Conservation (phyloP, 2,329 filamentous ascomycete species). For the Pestalotiopsis sp. region DNA sequence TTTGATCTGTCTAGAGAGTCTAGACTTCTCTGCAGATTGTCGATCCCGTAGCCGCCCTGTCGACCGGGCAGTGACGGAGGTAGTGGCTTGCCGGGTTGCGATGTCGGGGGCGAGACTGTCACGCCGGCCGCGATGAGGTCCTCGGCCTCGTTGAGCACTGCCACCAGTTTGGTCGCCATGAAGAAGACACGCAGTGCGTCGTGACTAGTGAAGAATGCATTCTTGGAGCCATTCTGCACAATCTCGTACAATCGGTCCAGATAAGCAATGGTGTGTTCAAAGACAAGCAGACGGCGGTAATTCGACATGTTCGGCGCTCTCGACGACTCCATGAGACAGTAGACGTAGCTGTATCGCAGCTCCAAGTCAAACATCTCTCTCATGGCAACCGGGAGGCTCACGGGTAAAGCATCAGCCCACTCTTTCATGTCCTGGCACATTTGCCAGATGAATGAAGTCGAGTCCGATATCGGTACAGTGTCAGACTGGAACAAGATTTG, state of each 20-base stretch:
- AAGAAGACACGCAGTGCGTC: constrained; percentile 86
- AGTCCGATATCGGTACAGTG: constrained; percentile 67
- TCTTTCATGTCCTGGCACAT: constrained; percentile 76
- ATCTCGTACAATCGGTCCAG: constrained; percentile 74
- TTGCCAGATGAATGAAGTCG: constrained; percentile 74
- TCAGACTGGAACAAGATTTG: constrained; percentile 84
- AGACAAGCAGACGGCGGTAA: constrained; percentile 79
- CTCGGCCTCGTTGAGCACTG: constrained; percentile 60
- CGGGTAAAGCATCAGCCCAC: constrained; percentile 80
- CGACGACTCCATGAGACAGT: constrained; percentile 82
- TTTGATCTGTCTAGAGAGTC: constrained; percentile 57
- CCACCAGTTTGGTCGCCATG: constrained; percentile 66
- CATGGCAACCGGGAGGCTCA: constrained; percentile 65
- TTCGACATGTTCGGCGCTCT: constrained; percentile 73
- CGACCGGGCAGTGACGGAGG: constrained; percentile 57
- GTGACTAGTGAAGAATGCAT: constrained; percentile 80
- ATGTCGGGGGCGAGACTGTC: constrained; percentile 45
- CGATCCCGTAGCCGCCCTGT: constrained; percentile 41
- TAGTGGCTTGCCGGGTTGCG: constrained; percentile 48
- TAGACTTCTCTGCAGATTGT: constrained; percentile 60
- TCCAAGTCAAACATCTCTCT: constrained; percentile 85
- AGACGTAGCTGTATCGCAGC: constrained; percentile 86
- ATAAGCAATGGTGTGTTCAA: constrained; percentile 85
- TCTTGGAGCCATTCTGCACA: constrained; percentile 59
- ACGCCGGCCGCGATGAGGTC: constrained; percentile 58